Conservation (phyloP, 2,329 filamentous ascomycete species). For the Hypoxylon sp. region DNA sequence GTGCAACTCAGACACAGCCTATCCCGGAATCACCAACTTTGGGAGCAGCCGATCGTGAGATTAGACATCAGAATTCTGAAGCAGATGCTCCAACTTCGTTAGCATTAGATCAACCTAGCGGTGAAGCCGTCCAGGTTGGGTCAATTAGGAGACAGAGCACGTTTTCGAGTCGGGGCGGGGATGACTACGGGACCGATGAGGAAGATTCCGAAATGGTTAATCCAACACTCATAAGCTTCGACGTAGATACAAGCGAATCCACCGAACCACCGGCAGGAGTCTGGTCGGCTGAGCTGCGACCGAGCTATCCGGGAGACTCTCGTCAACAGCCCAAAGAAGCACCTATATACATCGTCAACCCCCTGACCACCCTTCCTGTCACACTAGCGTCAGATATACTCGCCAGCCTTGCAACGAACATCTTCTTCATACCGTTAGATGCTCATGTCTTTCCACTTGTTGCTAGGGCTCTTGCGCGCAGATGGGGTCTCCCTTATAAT, state of each 20-base stretch:
- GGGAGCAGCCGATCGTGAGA: constrained; percentile 53
- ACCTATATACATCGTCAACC: constrained; percentile 62
- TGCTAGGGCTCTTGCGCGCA: constrained; percentile 60
- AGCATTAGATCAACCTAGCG: constrained; percentile 53
- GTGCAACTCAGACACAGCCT: constrained; percentile 41
- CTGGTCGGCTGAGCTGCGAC: constrained; percentile 72
- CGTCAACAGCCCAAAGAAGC: constrained; percentile 54
- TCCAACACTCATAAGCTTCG: constrained; percentile 72
- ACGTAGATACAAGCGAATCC: constrained; percentile 71
- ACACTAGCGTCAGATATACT: constrained; percentile 64
- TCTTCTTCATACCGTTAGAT: constrained; percentile 64
- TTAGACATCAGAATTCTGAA: constrained; percentile 48
- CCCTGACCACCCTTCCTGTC: constrained; percentile 66
- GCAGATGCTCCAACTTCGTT: constrained; percentile 45
- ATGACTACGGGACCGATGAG: constrained; percentile 69
- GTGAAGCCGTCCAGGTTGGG: constrained; percentile 53
- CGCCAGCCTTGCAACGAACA: constrained; percentile 59
- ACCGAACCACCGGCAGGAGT: constrained; percentile 66
- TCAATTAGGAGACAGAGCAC: constrained; percentile 62
- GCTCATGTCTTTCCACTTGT: constrained; percentile 62
- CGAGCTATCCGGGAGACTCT: constrained; percentile 58
- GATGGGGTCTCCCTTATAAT: constrained; percentile 56
- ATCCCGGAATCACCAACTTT: constrained; percentile 53
- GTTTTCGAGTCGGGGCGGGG: constrained; percentile 61
- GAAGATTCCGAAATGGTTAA: constrained; percentile 69